Evolutionary conservation across 2,329 filamentous ascomycete genomes (phyloP).

Genomic region (Neofusicoccum parvum): DNA sequence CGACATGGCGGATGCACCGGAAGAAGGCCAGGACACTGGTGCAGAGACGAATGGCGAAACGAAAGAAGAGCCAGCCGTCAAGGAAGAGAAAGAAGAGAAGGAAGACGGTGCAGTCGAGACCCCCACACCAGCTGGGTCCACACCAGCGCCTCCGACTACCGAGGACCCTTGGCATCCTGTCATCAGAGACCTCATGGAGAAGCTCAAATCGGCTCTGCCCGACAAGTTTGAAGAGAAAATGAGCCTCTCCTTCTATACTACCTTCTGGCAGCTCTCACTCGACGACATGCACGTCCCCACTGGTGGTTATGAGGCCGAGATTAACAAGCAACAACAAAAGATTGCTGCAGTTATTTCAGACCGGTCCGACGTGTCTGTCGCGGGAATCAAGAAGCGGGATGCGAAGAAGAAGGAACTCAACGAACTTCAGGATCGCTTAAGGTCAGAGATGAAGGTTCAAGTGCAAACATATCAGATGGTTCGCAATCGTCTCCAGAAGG

Average conservation of each 20-base stretch:
- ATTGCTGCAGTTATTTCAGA: slow-evolving; percentile 69
- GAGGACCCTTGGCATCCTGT: slow-evolving; percentile 61
- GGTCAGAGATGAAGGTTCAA: slow-evolving; percentile 73
- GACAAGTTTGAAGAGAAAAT: slow-evolving; percentile 68
- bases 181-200: slow-evolving; percentile 72
- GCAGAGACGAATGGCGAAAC: slow-evolving; percentile 24
- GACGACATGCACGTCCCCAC: slow-evolving; percentile 78
- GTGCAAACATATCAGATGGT: slow-evolving; percentile 63
- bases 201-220: slow-evolving; percentile 64
- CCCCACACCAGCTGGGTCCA: slow-evolving; percentile 14
- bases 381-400: slow-evolving; percentile 67
- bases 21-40: slow-evolving; percentile 29
- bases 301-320: slow-evolving; percentile 76
- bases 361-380: slow-evolving; percentile 70
- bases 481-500: slow-evolving; percentile 66
- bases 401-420: slow-evolving; percentile 69
- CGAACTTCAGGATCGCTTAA: slow-evolving; percentile 68
- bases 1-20: slow-evolving; percentile 48
- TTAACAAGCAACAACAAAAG: slow-evolving; percentile 59
- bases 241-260: slow-evolving; percentile 79
- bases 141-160: slow-evolving; percentile 2
- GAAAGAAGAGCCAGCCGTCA: slow-evolving; percentile 28
- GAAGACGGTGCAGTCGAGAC: slow-evolving; percentile 26
- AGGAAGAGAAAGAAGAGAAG: slow-evolving; percentile 31
- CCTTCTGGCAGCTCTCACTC: slow-evolving; percentile 89